Percentiles rank a stretch among this genome's conserved stretches.
These are phyloP conservation scores for Keqinozyma sinolaborantium DNA, from an alignment of 1,139 yeast species.

Conservation along the genomic window DNA sequence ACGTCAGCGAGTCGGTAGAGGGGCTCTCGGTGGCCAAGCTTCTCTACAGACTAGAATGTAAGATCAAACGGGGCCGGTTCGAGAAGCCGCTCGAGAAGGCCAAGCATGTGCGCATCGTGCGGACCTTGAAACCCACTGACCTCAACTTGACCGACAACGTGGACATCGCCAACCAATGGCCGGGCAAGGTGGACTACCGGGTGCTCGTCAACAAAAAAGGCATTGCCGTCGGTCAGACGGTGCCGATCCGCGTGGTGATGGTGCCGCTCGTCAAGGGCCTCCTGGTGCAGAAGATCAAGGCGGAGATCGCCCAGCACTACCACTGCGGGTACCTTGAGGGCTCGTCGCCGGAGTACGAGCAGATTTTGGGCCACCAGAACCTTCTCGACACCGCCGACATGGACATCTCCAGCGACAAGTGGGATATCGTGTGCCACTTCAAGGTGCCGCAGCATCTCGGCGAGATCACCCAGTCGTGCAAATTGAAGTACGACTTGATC, in stretches of 20 bases:
- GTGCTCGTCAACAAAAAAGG: conserved; percentile 56
- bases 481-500: conserved; percentile 43
- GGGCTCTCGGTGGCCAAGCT: conserved; percentile 57
- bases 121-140: conserved; percentile 53
- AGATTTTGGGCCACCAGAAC: conserved; percentile 26
- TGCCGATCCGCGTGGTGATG: conserved; percentile 50
- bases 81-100: conserved; percentile 35
- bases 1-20: conserved; percentile 64
- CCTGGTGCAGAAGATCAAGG: conserved; percentile 41
- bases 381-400: conserved; percentile 15
- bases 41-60: conserved; percentile 52
- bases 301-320: conserved; percentile 53
- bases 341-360: conserved; percentile 43
- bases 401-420: conserved; percentile 39
- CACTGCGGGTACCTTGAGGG: conserved; percentile 34
- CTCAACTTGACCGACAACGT: conserved; percentile 51
- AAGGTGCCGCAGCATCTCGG: conserved; percentile 51
- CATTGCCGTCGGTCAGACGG: conserved; percentile 55
- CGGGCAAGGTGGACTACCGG: conserved; percentile 60
- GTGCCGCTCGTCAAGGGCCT: conserved; percentile 62
- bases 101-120: conserved; percentile 32
- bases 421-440: conserved; percentile 48
- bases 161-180: conserved; percentile 62
- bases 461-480: conserved; percentile 57
- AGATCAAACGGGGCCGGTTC: conserved; percentile 52